A percentile compares a stretch with the other conserved stretches of the same genome.
Conservation (phyloP, 306 rosid species). For the barrel medic (Medicago truncatula) region MtrunA17r5.0-ANR NC_053048.1:4246001-4246500, state of each 20-base stretch:
- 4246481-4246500: constrained; percentile 81
- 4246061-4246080: constrained; percentile 88
- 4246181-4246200: constrained; percentile 78
- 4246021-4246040: constrained; percentile 63
- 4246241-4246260: constrained; percentile 78
- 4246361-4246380: constrained; percentile 66
- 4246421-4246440: constrained; percentile 78
- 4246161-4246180: constrained; percentile 84
- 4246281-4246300: constrained; percentile 69
- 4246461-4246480: constrained; percentile 70
- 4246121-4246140: constrained; percentile 76
- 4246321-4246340: constrained; percentile 62
- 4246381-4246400: constrained; percentile 75
- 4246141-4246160: constrained; percentile 81
- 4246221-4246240: constrained; percentile 67
- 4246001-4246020: constrained; percentile 69
- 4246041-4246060: constrained; percentile 76
- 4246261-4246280: constrained; percentile 72
- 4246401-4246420: constrained; percentile 63
- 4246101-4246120: constrained; percentile 84
- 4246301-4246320: constrained; percentile 73
- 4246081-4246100: constrained; percentile 81
- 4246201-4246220: constrained; percentile 81
- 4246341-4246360: constrained; percentile 67
- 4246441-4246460: constrained; percentile 75